Evolutionary conservation across 345 rosid genomes (phyloP).

Genomic region (Rhodamnia argentea): DNA sequence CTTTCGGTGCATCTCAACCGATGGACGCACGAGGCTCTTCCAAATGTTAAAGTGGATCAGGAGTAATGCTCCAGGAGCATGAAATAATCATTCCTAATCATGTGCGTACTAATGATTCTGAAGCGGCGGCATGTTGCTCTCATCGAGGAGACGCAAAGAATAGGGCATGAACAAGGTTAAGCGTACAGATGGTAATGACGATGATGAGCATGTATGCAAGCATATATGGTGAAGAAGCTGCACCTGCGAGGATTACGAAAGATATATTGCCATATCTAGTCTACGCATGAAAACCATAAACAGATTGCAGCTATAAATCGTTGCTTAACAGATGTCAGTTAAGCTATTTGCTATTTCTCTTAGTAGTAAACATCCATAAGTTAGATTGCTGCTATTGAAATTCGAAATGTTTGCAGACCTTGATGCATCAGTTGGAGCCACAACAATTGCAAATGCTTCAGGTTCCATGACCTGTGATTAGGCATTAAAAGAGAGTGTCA

Average conservation of each 20-base stretch:
- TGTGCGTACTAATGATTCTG: not conserved
- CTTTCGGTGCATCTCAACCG: not conserved
- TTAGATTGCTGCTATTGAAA: not conserved
- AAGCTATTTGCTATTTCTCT: not conserved
- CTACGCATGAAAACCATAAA: not conserved
- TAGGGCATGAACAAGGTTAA: not conserved
- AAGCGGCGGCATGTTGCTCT: not conserved
- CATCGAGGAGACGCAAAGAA: not conserved
- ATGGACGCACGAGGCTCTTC: not conserved
- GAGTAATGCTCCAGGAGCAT: not conserved
- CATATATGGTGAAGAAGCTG: not conserved
- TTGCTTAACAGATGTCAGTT: not conserved
- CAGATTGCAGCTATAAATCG: not conserved
- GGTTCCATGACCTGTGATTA: slow-evolving; percentile 68
- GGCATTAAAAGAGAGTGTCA: not conserved
- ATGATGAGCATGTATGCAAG: not conserved
- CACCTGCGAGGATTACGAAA: not conserved
- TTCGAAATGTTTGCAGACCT: slow-evolving; percentile 24
- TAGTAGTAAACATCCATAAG: not conserved
- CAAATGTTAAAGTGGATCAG: not conserved
- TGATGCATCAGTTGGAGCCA: slow-evolving; percentile 85
- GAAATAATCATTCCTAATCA: not conserved
- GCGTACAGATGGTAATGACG: not conserved
- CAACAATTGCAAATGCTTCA: slow-evolving; percentile 83
- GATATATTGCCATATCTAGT: not conserved